These are phyloP conservation scores for Leucogyrophana mollusca DNA, from an alignment of 768 basidiomycete genomes.

Conservation along the genomic window DNA sequence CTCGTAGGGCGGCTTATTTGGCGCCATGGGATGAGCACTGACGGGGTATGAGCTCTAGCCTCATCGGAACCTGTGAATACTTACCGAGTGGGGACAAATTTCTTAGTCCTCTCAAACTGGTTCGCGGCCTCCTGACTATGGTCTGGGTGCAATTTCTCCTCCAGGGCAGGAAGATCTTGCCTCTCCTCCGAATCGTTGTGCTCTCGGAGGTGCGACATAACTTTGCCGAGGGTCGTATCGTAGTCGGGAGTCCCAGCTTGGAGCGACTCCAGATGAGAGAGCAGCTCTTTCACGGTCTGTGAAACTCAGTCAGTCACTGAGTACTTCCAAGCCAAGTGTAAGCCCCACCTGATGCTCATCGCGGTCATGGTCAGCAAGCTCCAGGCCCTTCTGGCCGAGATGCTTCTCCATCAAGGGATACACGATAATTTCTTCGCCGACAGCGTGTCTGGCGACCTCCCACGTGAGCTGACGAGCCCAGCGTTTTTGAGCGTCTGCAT, in stretches of 20 bases:
- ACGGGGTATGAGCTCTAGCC: background rate
- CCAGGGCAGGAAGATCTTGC: conserved; percentile 54
- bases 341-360: conserved; percentile 50
- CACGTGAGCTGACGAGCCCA: conserved; percentile 58
- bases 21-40: conserved; percentile 51
- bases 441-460: conserved; percentile 62
- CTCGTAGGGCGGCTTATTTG: conserved; percentile 60
- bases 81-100: conserved; percentile 60
- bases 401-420: conserved; percentile 62
- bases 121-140: conserved; percentile 44
- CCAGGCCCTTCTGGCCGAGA: conserved; percentile 48
- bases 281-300: conserved; percentile 36
- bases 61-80: conserved; percentile 11
- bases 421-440: conserved; percentile 62
- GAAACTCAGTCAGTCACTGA: background rate
- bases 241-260: conserved; percentile 43
- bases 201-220: conserved; percentile 47
- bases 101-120: conserved; percentile 55
- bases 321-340: background rate
- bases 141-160: conserved; percentile 44
- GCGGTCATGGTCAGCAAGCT: conserved; percentile 55
- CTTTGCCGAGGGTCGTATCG: conserved; percentile 36
- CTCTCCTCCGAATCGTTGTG: conserved; percentile 61
- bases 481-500: conserved; percentile 46
- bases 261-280: conserved; percentile 48